Base-by-base conservation (phyloP, 805 yeast species). In the Starmerella floris region DNA sequence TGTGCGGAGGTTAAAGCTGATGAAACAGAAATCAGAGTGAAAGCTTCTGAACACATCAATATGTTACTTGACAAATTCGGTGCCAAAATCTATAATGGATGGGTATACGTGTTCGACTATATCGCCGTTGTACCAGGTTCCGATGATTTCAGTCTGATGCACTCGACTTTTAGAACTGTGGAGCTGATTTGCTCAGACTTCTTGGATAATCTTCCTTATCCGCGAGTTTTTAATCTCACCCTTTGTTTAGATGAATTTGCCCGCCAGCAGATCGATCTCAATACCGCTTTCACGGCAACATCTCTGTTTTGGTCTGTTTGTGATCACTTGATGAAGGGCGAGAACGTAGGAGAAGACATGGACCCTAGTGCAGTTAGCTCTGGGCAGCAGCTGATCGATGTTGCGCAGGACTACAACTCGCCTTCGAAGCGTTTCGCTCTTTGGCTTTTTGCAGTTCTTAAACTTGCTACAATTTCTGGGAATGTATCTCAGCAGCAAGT, bases 241-340 rank as follows among this genome's bases (percentile, higher is more conserved):
- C 84, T 83, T 49, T 75, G 87, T 1, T 64, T 88, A 30, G 72
- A 69, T 52, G 72, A 75, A 48, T 88, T 83, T 60, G 77, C 83
- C 27, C 62, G 69, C 2, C 97, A 91, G 54, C 62, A 60, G 1
- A 67, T 65, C 48, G 95, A 88, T 51, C 60, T 88, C 50, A 88
- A 88, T 58, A 82, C 84, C 19, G 83, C 96, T 0, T 85, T 88
- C 57, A 83, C 94, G 38, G 78, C 95, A 0, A 81, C 85, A 8
- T 83, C 95, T 51, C 81, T 85, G 51, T 87, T 85, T 55, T 88
- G 97, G 97, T 60, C 81, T 15, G 74, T 91, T 3, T 82, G 95
- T 52, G 97, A 91, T 54, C 76, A 77, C 44, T 61, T 78, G 3
- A 49, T 59, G 30, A 49, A 46, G n/a, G 54, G 59, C 0, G 53